These are phyloP conservation scores for Potentilla sterilis DNA, from an alignment of 306 rosid species.

Conservation along the genomic window DNA sequence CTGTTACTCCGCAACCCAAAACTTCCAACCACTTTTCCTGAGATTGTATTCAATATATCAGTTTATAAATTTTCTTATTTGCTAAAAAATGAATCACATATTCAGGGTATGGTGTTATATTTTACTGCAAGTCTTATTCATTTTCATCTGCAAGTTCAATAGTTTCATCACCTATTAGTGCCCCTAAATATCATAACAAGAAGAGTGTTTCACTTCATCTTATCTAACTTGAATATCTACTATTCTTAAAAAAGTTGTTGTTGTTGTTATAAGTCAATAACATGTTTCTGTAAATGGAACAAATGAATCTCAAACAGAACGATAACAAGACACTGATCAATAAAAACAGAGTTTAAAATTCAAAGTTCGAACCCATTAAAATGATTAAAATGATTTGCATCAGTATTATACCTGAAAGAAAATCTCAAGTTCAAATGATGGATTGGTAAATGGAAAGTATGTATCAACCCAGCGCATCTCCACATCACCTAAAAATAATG, in stretches of 20 bases:
- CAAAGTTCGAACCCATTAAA: background rate
- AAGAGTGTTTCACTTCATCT: background rate
- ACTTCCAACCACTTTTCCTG: constrained; percentile 95
- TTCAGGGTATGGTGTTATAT: background rate
- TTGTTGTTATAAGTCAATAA: background rate
- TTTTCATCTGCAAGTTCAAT: background rate
- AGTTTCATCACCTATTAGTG: background rate
- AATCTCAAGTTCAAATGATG: constrained; percentile 94
- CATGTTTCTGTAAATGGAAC: background rate
- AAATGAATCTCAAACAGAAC: background rate
- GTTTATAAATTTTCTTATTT: background rate
- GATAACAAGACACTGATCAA: background rate
- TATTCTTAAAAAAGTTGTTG: background rate
- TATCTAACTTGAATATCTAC: background rate
- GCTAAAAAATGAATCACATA: background rate
- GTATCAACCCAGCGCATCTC: constrained; percentile 99
- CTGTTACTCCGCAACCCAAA: constrained; percentile 96
- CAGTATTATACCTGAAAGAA: constrained; percentile 62
- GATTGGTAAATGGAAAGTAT: constrained; percentile 89
- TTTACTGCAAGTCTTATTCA: background rate
- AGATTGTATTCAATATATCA: constrained; percentile 6
- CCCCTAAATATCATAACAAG: constrained; percentile 3
- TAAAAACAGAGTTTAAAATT: background rate
- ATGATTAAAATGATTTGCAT: background rate
- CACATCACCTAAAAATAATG: constrained; percentile 65